Conservation (phyloP, 2,329 filamentous ascomycete species). For the Emmonsiellopsis sp. region DNA sequence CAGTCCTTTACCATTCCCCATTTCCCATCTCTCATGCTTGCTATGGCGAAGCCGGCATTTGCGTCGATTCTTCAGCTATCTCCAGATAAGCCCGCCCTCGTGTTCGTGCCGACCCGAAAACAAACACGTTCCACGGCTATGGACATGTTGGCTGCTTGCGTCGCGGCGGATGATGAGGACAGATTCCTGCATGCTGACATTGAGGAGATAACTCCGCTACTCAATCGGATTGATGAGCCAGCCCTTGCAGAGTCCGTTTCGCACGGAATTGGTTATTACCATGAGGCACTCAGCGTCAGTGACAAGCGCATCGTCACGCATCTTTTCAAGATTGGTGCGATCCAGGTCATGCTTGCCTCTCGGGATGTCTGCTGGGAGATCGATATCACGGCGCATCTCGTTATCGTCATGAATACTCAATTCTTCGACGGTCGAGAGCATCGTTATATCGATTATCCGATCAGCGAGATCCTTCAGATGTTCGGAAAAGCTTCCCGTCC, state of each 20-base stretch:
- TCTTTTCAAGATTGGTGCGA: slow-evolving; percentile 78
- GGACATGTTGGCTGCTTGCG: slow-evolving; percentile 78
- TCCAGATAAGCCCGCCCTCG: slow-evolving; percentile 75
- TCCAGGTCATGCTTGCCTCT: slow-evolving; percentile 73
- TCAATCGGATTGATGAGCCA: slow-evolving; percentile 76
- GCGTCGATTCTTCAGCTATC: slow-evolving; percentile 81
- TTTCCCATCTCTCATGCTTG: slow-evolving; percentile 95
- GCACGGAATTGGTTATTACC: slow-evolving; percentile 94
- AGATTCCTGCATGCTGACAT: slow-evolving; percentile 81
- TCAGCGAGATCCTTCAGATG: slow-evolving; percentile 94
- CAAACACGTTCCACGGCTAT: slow-evolving; percentile 81
- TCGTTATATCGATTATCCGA: slow-evolving; percentile 90
- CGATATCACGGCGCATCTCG: slow-evolving; percentile 76
- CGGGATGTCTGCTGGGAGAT: slow-evolving; percentile 96
- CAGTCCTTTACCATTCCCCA: slow-evolving; percentile 95
- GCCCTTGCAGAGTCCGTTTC: slow-evolving; percentile 80
- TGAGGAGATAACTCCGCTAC: slow-evolving; percentile 70
- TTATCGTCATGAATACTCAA: slow-evolving; percentile 95
- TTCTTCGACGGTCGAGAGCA: slow-evolving; percentile 96
- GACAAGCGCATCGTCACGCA: slow-evolving; percentile 93
- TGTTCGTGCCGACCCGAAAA: slow-evolving; percentile 90
- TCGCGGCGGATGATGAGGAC: slow-evolving; percentile 85
- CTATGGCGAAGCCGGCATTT: slow-evolving; percentile 94
- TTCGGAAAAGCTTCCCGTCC: slow-evolving; percentile 85
- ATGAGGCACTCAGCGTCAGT: slow-evolving; percentile 79